These are phyloP conservation scores for Diaporthe citriasiana DNA, from an alignment of 2,329 filamentous ascomycete species.

Conservation along the genomic window DNA sequence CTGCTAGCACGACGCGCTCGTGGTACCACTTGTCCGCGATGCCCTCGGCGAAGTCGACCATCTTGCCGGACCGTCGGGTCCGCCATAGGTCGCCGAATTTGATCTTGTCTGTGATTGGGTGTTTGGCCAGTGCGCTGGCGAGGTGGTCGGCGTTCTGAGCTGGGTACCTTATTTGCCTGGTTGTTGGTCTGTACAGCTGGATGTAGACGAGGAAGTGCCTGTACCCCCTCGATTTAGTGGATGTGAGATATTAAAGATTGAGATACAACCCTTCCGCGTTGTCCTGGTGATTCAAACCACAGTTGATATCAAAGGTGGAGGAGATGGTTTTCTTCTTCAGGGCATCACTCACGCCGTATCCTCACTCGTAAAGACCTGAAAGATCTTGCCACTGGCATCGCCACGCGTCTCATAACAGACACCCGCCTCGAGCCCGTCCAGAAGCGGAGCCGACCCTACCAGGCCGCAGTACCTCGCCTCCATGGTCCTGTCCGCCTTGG, in stretches of 20 bases:
- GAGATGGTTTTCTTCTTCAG: neutral
- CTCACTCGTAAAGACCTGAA: conserved; percentile 11
- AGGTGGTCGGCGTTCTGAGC: conserved; percentile 38
- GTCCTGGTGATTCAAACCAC: no score
- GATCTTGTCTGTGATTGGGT: conserved; percentile 36
- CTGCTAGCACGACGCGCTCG: conserved; percentile 42
- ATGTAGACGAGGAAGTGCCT: conserved; percentile 39
- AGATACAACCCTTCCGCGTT: neutral
- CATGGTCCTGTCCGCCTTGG: conserved; percentile 29
- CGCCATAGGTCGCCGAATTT: conserved; percentile 40
- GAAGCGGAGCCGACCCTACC: conserved; percentile 23
- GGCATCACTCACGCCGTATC: conserved; percentile 2
- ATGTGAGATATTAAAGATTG: no score
- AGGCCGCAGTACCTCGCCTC: conserved; percentile 38
- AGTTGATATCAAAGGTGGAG: neutral
- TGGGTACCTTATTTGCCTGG: conserved; percentile 23
- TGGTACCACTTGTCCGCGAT: conserved; percentile 39
- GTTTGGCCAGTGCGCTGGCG: conserved; percentile 31
- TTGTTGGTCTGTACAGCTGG: conserved; percentile 32
- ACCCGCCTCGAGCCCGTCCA: conserved; percentile 19
- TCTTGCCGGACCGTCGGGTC: neutral
- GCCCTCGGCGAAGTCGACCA: conserved; percentile 44
- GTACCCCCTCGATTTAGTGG: neutral
- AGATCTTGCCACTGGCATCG: neutral
- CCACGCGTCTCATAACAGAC: conserved; percentile 24